Percentiles rank a stretch among this genome's conserved stretches.
phyloP scores from a whole-genome alignment of 2,329 filamentous ascomycete genomes.

The Aureobasidium sp. region DNA sequence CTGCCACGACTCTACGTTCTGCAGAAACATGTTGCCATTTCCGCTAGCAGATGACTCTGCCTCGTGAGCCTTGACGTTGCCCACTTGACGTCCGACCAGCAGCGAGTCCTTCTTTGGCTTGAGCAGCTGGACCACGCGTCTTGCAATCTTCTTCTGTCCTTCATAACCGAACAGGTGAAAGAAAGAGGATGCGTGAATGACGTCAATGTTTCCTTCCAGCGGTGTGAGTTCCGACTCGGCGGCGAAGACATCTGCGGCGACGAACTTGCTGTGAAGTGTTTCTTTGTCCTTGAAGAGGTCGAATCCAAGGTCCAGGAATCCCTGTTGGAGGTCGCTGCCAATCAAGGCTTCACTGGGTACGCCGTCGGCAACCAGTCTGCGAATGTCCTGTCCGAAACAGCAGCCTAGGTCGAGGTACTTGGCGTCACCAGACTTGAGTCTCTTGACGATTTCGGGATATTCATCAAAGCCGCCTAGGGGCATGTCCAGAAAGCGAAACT shows the following conservation, averaged over 20 bases:
- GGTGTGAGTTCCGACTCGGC: conserved; percentile 24
- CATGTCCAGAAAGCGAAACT: conserved; percentile 21
- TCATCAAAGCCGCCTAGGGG: conserved; percentile 20
- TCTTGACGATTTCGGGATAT: conserved; percentile 24
- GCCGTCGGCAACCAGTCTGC: conserved; percentile 33
- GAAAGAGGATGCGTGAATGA: conserved; percentile 37
- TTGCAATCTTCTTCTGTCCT: conserved; percentile 32
- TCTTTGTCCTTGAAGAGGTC: conserved; percentile 34
- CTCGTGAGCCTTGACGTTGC: conserved; percentile 23
- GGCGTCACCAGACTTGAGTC: conserved; percentile 26
- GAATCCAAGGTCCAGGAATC: conserved; percentile 33
- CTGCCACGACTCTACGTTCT: conserved; percentile 32
- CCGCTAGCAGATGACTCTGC: conserved; percentile 6
- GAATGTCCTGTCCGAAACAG: conserved; percentile 35
- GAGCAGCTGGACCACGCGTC: conserved; percentile 28
- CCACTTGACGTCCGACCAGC: conserved; percentile 35
- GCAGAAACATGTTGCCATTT: conserved; percentile 27
- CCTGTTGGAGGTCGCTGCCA: conserved; percentile 29
- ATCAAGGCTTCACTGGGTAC: conserved; percentile 27
- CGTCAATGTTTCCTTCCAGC: conserved; percentile 35
- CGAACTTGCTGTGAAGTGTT: conserved; percentile 27
- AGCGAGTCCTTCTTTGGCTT: conserved; percentile 30
- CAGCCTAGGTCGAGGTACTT: conserved; percentile 36
- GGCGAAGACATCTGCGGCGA: conserved; percentile 31
- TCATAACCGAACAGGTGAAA: conserved; percentile 40